Evolutionary conservation across 164 flowering plant genomes (phyloP).

Genomic region (Magnolia officinalis): DNA sequence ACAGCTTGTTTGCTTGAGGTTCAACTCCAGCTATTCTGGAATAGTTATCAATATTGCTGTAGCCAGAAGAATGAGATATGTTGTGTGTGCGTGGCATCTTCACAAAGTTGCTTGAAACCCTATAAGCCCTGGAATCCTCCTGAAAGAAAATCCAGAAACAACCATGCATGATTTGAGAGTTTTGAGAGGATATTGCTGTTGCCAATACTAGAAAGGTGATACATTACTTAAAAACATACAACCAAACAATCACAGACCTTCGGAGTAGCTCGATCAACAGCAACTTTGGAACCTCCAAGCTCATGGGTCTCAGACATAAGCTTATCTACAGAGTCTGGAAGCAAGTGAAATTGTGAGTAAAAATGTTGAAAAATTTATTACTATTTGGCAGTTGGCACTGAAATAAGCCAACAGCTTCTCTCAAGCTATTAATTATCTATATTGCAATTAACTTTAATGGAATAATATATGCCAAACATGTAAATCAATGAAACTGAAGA

Average conservation of each 20-base stretch:
- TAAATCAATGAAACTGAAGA: neutral
- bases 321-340: constrained; percentile 21
- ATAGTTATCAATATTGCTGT: constrained; percentile 2
- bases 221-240: neutral
- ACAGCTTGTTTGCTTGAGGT: constrained; percentile 8
- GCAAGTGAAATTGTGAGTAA: neutral
- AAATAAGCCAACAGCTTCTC: neutral
- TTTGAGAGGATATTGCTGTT: neutral
- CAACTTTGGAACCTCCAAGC: constrained; percentile 20
- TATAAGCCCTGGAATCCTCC: constrained; percentile 16
- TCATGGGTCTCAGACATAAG: constrained; percentile 25
- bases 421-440: neutral
- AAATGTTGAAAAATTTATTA: neutral
- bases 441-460: neutral
- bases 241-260: constrained; percentile 9
- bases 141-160: constrained; percentile 7
- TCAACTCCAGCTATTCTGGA: constrained; percentile 2
- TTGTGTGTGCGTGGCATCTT: constrained; percentile 7
- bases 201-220: neutral
- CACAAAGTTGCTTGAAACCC: constrained; percentile 13
- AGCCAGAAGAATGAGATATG: constrained; percentile 4
- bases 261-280: constrained; percentile 26
- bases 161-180: neutral
- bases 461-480: neutral
- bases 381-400: neutral